Evolutionary conservation across 1,139 yeast genomes (phyloP).

Genomic region (Sugiyamaella paludigena): DNA sequence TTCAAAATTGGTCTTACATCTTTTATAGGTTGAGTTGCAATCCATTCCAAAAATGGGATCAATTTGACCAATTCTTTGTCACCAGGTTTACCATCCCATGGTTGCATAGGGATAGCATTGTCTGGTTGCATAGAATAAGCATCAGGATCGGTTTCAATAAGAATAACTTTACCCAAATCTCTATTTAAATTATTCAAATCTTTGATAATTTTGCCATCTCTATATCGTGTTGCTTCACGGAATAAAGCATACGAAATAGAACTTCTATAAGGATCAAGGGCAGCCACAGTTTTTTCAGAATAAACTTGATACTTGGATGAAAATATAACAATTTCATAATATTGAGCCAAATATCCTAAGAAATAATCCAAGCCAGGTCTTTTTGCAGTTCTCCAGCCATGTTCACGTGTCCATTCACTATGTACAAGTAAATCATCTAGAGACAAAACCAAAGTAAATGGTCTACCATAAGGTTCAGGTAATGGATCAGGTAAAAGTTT

Average conservation of each 20-base stretch:
- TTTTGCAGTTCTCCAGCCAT: constrained; percentile 98
- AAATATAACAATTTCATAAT: constrained; percentile 91
- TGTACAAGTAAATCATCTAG: constrained; percentile 89
- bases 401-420: constrained; percentile 85
- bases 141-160: constrained; percentile 75
- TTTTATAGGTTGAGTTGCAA: constrained; percentile 85
- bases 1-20: constrained; percentile 88
- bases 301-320: constrained; percentile 82
- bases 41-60: constrained; percentile 90
- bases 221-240: constrained; percentile 88
- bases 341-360: constrained; percentile 88
- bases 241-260: constrained; percentile 81
- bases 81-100: constrained; percentile 86
- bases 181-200: constrained; percentile 89
- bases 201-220: constrained; percentile 72
- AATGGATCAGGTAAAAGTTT: constrained; percentile 90
- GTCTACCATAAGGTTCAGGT: constrained; percentile 90
- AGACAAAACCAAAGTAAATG: constrained; percentile 82
- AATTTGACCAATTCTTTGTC: constrained; percentile 69
- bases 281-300: constrained; percentile 79
- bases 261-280: constrained; percentile 91
- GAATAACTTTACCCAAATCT: constrained; percentile 75
- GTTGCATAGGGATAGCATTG: constrained; percentile 76
- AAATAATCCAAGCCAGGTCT: constrained; percentile 98
- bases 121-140: constrained; percentile 84